Evolutionary conservation across 345 rosid genomes (phyloP).

Genomic region (Eutrema heterophyllum): DNA sequence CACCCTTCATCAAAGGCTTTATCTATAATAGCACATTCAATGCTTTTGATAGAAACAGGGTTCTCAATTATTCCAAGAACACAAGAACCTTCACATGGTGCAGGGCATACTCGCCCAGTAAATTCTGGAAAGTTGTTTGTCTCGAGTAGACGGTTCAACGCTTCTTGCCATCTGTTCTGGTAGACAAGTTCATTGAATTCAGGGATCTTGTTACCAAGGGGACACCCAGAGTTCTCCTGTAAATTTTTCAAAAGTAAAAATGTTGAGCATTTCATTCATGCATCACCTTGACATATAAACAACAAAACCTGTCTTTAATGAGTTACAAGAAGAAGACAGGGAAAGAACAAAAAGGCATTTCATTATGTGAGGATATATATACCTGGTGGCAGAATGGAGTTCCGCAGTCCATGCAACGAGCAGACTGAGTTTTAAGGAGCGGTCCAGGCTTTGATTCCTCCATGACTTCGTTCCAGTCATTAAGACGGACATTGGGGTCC

Average conservation of each 20-base stretch:
- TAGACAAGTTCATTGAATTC: conserved; percentile 97
- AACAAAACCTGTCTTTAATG: background rate
- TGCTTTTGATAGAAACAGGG: conserved; percentile 93
- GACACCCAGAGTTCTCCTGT: conserved; percentile 98
- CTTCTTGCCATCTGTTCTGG: conserved; percentile 99
- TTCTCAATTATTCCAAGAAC: conserved; percentile 99
- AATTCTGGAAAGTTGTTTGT: conserved; percentile 99
- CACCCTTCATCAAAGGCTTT: conserved; percentile 98
- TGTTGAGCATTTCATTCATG: background rate
- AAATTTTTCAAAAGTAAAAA: background rate
- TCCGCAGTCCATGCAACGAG: conserved; percentile 99
- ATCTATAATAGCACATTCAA: conserved; percentile 90
- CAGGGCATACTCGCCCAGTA: conserved; percentile 99
- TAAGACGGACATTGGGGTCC: conserved; percentile 79
- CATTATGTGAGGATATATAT: background rate
- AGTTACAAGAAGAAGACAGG: background rate
- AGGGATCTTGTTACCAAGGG: conserved; percentile 98
- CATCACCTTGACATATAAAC: background rate
- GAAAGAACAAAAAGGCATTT: background rate
- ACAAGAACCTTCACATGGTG: conserved; percentile 99
- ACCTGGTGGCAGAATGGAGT: conserved; percentile 99
- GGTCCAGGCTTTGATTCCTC: conserved; percentile 78
- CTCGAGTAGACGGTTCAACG: conserved; percentile 91
- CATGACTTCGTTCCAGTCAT: conserved; percentile 95
- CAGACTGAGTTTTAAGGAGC: conserved; percentile 85